A percentile compares a stretch with the other conserved stretches of the same genome.
phyloP scores from a whole-genome alignment of 2,329 filamentous ascomycete genomes.

The Macroventuria anomochaeta region DNA sequence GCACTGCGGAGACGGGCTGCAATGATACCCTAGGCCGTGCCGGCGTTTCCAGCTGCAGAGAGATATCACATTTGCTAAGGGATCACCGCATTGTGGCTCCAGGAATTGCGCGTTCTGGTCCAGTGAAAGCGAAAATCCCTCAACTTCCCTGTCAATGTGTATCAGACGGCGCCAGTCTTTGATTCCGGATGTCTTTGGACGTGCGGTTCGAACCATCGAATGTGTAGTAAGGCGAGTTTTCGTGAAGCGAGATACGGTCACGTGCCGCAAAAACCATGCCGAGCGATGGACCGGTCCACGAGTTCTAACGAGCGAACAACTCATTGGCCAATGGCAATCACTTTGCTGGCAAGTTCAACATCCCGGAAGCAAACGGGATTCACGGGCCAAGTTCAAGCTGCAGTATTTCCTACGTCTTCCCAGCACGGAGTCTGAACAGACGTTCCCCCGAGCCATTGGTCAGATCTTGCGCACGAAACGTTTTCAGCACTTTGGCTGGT shows the following conservation, averaged over 20 bases:
- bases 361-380: slow-evolving; percentile 26
- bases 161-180: slow-evolving; percentile 37
- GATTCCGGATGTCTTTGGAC: slow-evolving; percentile 34
- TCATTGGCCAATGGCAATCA: slow-evolving; percentile 41
- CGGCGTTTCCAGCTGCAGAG: slow-evolving; percentile 52
- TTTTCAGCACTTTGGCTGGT: slow-evolving; percentile 28
- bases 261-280: slow-evolving; percentile 46
- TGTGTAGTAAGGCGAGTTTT: slow-evolving; percentile 43
- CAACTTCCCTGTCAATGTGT: slow-evolving; percentile 47
- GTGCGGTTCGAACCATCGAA: slow-evolving; percentile 43
- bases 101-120: slow-evolving; percentile 53
- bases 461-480: slow-evolving; percentile 24
- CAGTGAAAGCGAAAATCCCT: slow-evolving; percentile 47
- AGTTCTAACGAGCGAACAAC: slow-evolving; percentile 20
- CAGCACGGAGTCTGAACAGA: slow-evolving; percentile 25
- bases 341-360: slow-evolving; percentile 28
- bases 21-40: slow-evolving; percentile 54
- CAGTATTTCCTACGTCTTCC: slow-evolving; percentile 22
- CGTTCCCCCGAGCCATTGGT: slow-evolving; percentile 35
- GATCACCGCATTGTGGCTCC: slow-evolving; percentile 54
- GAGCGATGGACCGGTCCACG: slow-evolving; percentile 40
- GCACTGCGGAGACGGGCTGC: slow-evolving; percentile 51
- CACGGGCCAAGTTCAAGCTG: slow-evolving; percentile 28
- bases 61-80: slow-evolving; percentile 52
- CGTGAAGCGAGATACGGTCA: slow-evolving; percentile 48